Conservation (phyloP, 169 alveolate genomes). For the Plasmodium gonderi region DNA sequence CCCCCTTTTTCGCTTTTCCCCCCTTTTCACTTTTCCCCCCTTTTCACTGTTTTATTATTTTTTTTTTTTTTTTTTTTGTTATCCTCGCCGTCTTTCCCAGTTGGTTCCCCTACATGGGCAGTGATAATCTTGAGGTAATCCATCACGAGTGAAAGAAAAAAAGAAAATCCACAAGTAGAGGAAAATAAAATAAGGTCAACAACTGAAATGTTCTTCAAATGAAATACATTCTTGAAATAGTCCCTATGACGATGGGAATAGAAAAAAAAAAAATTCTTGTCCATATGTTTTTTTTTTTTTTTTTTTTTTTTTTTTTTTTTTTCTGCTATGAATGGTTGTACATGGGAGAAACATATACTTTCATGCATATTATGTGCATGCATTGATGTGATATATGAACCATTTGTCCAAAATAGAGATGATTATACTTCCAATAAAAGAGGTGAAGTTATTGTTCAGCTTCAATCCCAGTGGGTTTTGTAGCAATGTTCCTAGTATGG, state of each 20-base stretch:
- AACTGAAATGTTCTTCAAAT: neutral
- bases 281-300: too few species aligned
- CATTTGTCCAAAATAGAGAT: constrained; percentile 58
- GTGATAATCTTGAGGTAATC: constrained; percentile 36
- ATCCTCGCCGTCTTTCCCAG: neutral
- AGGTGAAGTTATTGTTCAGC: constrained; percentile 58
- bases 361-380: neutral
- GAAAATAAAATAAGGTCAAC: neutral
- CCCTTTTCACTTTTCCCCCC: too few species aligned
- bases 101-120: constrained; percentile 22
- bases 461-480: constrained; percentile 60
- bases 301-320: too few species aligned
- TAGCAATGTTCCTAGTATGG: constrained; percentile 49
- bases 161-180: constrained; percentile 22
- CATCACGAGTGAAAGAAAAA: constrained; percentile 39
- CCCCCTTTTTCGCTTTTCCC: too few species aligned
- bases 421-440: constrained; percentile 58
- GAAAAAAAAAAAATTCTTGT: neutral
- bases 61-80: too few species aligned
- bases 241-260: constrained; percentile 25
- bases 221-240: neutral
- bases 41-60: too few species aligned
- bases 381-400: neutral
- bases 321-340: neutral
- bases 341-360: neutral